Conservation (phyloP, 306 rosid species). For the Cucurbita pepo region DNA sequence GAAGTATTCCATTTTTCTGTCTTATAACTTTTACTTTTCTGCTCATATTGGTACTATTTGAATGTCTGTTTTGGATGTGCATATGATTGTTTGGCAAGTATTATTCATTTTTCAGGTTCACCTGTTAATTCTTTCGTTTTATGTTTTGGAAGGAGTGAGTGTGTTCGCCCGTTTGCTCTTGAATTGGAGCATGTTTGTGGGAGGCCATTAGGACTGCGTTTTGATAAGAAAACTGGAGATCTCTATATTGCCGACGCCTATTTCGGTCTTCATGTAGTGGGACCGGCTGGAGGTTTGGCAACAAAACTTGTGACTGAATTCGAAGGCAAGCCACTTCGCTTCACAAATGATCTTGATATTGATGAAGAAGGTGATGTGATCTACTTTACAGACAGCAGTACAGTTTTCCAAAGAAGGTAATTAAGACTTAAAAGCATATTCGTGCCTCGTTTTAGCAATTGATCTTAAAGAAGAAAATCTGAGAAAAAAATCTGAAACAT, state of each 20-base stretch:
- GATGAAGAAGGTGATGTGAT: conserved; percentile 51
- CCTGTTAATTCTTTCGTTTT: neutral
- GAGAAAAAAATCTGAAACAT: neutral
- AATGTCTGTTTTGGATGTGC: neutral
- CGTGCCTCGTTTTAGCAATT: neutral
- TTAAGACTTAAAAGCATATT: neutral
- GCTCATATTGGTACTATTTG: neutral
- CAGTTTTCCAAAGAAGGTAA: conserved; percentile 60
- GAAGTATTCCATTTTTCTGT: neutral
- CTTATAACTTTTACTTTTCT: neutral
- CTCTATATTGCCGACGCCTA: conserved; percentile 86
- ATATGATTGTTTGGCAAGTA: neutral
- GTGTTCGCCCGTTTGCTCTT: conserved; percentile 60
- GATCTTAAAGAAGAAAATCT: neutral
- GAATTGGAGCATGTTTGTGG: conserved; percentile 86
- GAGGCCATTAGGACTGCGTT: conserved; percentile 70
- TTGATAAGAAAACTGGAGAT: conserved; percentile 64
- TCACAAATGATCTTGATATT: conserved; percentile 77
- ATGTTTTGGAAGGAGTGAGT: conserved; percentile 37
- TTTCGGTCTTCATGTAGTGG: conserved; percentile 71
- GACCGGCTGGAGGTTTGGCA: conserved; percentile 76
- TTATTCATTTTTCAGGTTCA: neutral
- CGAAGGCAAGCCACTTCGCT: conserved; percentile 54
- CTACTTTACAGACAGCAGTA: conserved; percentile 76
- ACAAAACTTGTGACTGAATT: conserved; percentile 43